Evolutionary conservation across 2,329 filamentous ascomycete species (phyloP).

Genomic region (Mycocentrospora acerina): DNA sequence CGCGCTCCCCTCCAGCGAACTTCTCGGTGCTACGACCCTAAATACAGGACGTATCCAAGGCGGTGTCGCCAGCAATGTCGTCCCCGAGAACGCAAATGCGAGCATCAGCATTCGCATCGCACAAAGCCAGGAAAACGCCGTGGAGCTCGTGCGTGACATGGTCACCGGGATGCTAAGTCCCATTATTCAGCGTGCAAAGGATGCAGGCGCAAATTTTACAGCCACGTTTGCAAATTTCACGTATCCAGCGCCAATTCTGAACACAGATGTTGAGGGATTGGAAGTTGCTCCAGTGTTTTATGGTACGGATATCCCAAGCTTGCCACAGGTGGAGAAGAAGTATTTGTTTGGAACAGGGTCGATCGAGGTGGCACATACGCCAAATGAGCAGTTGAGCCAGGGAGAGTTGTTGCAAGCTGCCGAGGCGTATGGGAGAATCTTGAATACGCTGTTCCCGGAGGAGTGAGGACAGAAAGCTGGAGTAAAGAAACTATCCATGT

Average conservation of each 20-base stretch:
- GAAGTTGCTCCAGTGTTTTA: conserved; percentile 27
- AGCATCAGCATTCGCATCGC: conserved; percentile 57
- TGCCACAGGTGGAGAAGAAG: conserved; percentile 23
- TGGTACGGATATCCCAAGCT: conserved; percentile 25
- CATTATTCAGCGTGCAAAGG: conserved; percentile 12
- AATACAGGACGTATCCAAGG: conserved; percentile 80
- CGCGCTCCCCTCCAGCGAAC: conserved; percentile 46
- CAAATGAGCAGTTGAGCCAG: conserved; percentile 20
- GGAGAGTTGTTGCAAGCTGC: conserved; percentile 23
- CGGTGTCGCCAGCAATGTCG: conserved; percentile 83
- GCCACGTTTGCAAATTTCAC: conserved; percentile 9
- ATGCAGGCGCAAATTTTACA: conserved; percentile 16
- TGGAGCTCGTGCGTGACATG: conserved; percentile 17
- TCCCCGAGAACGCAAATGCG: conserved; percentile 71
- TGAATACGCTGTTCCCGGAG: conserved; percentile 17
- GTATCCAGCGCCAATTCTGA: conserved; percentile 19
- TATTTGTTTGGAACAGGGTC: conserved; percentile 24
- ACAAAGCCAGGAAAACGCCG: conserved; percentile 20
- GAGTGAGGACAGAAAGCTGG: not conserved
- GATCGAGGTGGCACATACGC: conserved; percentile 27
- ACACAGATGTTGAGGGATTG: conserved; percentile 23
- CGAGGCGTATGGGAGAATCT: conserved; percentile 25
- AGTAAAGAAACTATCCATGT: no score
- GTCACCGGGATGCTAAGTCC: conserved; percentile 19
- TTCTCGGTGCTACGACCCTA: conserved; percentile 63